These are phyloP conservation scores for Microcera coccophila DNA, from an alignment of 2,329 filamentous ascomycete genomes.

Conservation along the genomic window DNA sequence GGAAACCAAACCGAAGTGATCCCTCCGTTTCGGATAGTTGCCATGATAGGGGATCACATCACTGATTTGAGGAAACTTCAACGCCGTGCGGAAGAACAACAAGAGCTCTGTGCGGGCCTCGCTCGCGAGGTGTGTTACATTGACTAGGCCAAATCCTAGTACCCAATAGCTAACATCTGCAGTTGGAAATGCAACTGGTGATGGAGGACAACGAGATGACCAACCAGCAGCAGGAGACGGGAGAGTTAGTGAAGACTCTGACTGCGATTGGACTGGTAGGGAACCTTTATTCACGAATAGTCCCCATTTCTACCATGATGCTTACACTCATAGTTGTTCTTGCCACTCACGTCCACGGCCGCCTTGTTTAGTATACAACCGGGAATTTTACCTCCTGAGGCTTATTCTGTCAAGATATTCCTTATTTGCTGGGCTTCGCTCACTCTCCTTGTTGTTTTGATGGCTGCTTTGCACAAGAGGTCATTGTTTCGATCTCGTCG, in stretches of 20 bases:
- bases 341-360: not conserved
- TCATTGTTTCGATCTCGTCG: no score
- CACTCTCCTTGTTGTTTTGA: not conserved
- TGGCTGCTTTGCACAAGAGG: not conserved
- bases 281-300: not conserved
- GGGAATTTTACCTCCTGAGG: not conserved
- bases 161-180: not conserved
- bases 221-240: slow-evolving; percentile 1
- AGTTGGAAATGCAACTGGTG: slow-evolving; percentile 5
- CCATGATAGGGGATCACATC: slow-evolving; percentile 4
- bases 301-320: not conserved
- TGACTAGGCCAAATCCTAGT: not conserved
- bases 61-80: slow-evolving; percentile 1
- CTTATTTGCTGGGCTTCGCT: not conserved
- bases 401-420: not conserved
- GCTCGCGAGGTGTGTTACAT: slow-evolving; percentile 2
- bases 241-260: not conserved
- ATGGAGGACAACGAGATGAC: slow-evolving; percentile 3
- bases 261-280: not conserved
- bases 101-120: slow-evolving; percentile 2
- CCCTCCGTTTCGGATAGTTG: not conserved
- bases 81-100: slow-evolving; percentile 1
- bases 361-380: not conserved
- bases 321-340: not conserved
- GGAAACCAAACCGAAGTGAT: not conserved